These are phyloP conservation scores for Pseudogymnoascus sp. DNA, from an alignment of 2,329 filamentous ascomycete genomes.

Conservation along the genomic window DNA sequence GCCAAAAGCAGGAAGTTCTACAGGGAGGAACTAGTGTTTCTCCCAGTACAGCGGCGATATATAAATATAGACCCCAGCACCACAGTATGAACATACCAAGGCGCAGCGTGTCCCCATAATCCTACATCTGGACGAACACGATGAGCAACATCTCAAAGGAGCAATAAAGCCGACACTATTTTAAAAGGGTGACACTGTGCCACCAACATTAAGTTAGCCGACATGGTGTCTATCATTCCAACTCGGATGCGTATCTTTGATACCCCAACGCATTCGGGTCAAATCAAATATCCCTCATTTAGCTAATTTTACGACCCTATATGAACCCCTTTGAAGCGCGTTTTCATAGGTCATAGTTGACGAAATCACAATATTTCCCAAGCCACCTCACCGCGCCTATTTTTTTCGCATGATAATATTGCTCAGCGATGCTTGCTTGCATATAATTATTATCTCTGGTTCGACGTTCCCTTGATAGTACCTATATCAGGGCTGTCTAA, in stretches of 20 bases:
- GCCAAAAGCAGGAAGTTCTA: not conserved
- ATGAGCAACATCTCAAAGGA: not conserved
- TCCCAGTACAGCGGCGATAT: not conserved
- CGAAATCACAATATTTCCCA: not conserved
- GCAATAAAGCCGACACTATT: not conserved
- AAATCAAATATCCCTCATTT: not conserved
- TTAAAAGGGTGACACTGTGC: not conserved
- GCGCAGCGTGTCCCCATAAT: not conserved
- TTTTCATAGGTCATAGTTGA: not conserved
- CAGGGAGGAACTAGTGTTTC: not conserved
- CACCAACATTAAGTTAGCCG: not conserved
- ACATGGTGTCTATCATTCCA: not conserved
- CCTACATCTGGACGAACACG: not conserved
- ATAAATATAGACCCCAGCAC: not conserved
- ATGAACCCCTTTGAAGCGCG: not conserved
- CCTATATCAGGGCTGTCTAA: not conserved
- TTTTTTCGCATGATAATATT: not conserved
- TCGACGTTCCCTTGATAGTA: not conserved
- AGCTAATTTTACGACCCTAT: not conserved
- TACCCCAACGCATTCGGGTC: not conserved
- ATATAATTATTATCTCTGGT: not conserved
- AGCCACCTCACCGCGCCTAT: not conserved
- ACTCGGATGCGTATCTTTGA: not conserved
- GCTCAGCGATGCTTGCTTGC: not conserved
- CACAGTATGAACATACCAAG: not conserved